Base-by-base conservation (phyloP, 2,329 filamentous ascomycete genomes). In the Atkinsonella hypoxylon region DNA sequence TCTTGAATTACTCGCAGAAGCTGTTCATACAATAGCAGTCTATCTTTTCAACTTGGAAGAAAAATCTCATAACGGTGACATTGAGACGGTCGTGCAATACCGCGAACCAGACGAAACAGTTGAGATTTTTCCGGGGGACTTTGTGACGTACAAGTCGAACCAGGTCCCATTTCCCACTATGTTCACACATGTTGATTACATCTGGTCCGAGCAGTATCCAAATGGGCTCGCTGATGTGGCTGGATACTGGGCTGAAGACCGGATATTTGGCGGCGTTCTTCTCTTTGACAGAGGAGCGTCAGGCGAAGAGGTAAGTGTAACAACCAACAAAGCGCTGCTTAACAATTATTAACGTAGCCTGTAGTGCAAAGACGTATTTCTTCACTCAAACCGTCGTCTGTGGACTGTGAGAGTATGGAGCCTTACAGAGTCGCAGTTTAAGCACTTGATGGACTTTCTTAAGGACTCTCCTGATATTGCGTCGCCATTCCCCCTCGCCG, bases 181-280 rank as follows among this genome's bases (percentile, higher is more conserved):
- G 9, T 36, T 36, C 9, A 36, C 34, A 11, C 13, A 4, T 15
- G 11, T n/a, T 3, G 9, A 15, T 15, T 48, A 36, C 9, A 12
- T 50, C 56, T 41, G 50, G 55, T 40, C 20, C 15, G 55, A 63
- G 8, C 60, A 63, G 30, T 68, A 66, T 43, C 56, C 58, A 7
- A 48, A 53, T 42, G 56, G 57, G 9, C 12, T 56, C 32, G 54
- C 56, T 15, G 56, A 59, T 50, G 40, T 58, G 15, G 57, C 56
- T 13, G 62, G 57, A 10, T 64, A 62, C 48, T 64, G 59, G 62
- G 61, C 59, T 9, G 61, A 64, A 49, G 52, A 52, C 10, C 54
- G 59, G 31, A 60, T 64, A 46, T 53, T 64, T 32, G 62, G 60
- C 11, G 62, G 62, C 7, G 62, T 65, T 3, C 51, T 60, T 7